Conservation (phyloP, 768 basidiomycete species). For the Mycena vulgaris region DNA sequence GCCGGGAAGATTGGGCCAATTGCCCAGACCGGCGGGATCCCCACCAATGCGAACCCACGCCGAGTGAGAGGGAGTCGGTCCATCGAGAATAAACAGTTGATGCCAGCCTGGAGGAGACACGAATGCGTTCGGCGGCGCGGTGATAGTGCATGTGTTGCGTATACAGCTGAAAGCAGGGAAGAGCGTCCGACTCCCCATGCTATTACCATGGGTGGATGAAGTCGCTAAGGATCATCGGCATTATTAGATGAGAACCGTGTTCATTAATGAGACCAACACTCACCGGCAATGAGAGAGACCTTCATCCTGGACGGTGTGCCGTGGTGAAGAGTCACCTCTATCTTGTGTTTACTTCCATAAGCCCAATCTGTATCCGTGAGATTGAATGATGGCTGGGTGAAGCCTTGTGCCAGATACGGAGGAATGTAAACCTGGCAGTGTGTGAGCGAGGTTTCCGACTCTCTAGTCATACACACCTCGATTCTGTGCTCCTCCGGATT, state of each 20-base stretch:
- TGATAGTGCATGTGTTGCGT: conserved; percentile 71
- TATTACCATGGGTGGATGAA: conserved; percentile 69
- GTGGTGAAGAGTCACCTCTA: conserved; percentile 63
- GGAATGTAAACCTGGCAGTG: conserved; percentile 80
- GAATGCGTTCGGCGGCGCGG: conserved; percentile 64
- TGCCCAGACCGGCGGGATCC: conserved; percentile 65
- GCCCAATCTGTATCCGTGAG: conserved; percentile 74
- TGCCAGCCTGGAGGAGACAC: conserved; percentile 72
- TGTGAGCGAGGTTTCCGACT: background rate
- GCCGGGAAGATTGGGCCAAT: conserved; percentile 57
- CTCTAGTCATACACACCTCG: conserved; percentile 59
- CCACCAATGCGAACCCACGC: conserved; percentile 70
- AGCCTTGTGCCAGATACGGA: conserved; percentile 81
- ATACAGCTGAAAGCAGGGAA: conserved; percentile 68
- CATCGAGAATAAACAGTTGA: conserved; percentile 70
- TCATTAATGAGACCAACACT: conserved; percentile 40
- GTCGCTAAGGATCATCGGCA: conserved; percentile 58
- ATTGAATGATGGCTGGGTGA: conserved; percentile 73
- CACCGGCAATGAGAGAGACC: conserved; percentile 77
- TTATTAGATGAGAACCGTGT: background rate
- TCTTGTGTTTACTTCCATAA: conserved; percentile 65
- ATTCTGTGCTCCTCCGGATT: conserved; percentile 75
- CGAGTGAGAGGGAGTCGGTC: conserved; percentile 69
- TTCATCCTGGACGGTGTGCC: conserved; percentile 63
- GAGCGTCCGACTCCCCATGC: conserved; percentile 64